Percentiles rank a stretch among this genome's conserved stretches.
phyloP scores from a whole-genome alignment of 306 rosid genomes.

The Delonix regia region DNA sequence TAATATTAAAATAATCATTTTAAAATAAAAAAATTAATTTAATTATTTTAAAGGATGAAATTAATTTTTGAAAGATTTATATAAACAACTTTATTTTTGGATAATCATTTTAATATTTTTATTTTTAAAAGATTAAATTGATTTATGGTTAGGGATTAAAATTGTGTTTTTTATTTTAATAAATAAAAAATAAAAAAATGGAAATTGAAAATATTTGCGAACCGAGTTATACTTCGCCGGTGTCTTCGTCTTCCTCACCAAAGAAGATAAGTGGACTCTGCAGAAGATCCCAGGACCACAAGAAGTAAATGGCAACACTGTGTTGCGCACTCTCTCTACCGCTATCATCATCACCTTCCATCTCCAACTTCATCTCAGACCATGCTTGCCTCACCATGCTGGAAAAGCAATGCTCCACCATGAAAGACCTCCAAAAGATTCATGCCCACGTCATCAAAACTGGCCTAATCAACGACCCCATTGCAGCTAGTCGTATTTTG shows the following conservation, averaged over 20 bases:
- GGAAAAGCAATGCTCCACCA: conserved; percentile 67
- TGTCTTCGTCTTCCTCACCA: background rate
- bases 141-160: too few species aligned
- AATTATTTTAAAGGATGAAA: too few species aligned
- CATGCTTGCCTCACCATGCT: conserved; percentile 71
- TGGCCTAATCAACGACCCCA: conserved; percentile 52
- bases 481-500: conserved; percentile 66
- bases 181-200: too few species aligned
- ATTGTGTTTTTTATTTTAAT: too few species aligned
- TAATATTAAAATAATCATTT: too few species aligned
- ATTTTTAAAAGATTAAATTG: too few species aligned
- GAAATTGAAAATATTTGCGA: too few species aligned
- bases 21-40: too few species aligned
- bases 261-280: background rate
- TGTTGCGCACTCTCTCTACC: conserved; percentile 49
- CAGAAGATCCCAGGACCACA: background rate
- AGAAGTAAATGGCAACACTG: conserved; percentile 27
- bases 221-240: too few species aligned
- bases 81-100: too few species aligned
- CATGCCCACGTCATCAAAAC: conserved; percentile 76
- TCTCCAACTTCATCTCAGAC: conserved; percentile 67
- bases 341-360: conserved; percentile 48
- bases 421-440: conserved; percentile 69
- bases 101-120: too few species aligned
- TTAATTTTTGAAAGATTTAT: too few species aligned